These are phyloP conservation scores for Centaurea solstitialis DNA, from an alignment of 129 eudicot species.

Conservation along the genomic window DNA sequence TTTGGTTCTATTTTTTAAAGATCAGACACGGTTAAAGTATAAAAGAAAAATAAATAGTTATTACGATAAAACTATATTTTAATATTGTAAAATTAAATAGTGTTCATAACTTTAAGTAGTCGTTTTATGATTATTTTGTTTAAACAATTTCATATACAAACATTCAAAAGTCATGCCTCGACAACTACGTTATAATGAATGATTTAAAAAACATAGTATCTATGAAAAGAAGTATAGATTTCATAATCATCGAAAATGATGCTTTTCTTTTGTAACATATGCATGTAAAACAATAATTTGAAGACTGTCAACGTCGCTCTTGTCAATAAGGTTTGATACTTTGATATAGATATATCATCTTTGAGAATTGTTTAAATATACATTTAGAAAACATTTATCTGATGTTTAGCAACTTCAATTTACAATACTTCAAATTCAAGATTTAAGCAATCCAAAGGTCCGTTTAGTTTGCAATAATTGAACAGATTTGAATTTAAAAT, in stretches of 20 bases:
- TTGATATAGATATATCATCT: neutral
- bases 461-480: too few species aligned
- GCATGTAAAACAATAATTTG: too few species aligned
- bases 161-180: neutral
- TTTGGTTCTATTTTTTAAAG: too few species aligned
- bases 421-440: too few species aligned
- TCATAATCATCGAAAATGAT: neutral
- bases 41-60: too few species aligned
- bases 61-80: too few species aligned
- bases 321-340: neutral
- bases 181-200: neutral
- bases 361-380: too few species aligned
- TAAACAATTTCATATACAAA: neutral
- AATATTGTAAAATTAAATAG: neutral
- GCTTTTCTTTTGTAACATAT: neutral
- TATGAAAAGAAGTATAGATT: too few species aligned
- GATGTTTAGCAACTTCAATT: neutral
- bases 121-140: neutral
- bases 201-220: neutral
- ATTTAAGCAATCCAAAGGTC: too few species aligned
- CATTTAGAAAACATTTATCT: neutral
- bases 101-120: neutral
- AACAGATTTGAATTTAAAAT: too few species aligned
- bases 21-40: too few species aligned
- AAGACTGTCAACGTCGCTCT: neutral